Conservation (phyloP, 495 filamentous ascomycete species). For the Tuber brumale region DNA sequence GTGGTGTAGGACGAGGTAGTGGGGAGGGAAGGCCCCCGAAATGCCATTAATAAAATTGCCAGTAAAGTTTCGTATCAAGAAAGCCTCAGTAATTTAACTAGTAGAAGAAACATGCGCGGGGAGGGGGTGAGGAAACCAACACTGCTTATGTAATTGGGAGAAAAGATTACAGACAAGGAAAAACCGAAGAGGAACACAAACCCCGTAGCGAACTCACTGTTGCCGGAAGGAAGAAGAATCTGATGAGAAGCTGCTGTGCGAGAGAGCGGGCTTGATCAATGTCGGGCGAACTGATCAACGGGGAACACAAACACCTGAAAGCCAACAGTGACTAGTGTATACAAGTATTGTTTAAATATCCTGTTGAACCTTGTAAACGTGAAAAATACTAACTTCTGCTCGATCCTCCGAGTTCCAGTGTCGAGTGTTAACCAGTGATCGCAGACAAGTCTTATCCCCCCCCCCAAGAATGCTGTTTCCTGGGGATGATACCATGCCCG, state of each 20-base stretch:
- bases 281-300: not conserved
- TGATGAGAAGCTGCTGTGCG: not conserved
- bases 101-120: not conserved
- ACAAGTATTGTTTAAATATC: not conserved
- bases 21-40: not conserved
- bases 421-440: too few relatives aligned
- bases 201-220: not conserved
- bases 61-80: not conserved
- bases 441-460: accelerated
- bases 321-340: not conserved
- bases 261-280: not conserved
- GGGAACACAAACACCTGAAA: not conserved
- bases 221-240: not conserved
- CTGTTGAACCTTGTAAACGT: not conserved
- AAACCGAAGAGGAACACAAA: not conserved
- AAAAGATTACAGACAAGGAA: too few relatives aligned
- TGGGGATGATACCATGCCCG: too few relatives aligned
- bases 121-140: too few relatives aligned
- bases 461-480: not conserved
- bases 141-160: too few relatives aligned
- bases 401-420: too few relatives aligned
- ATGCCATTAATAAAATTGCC: not conserved
- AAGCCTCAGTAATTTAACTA: not conserved
- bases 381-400: too few relatives aligned
- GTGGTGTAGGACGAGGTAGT: too few relatives aligned